Base-by-base conservation (phyloP, 345 rosid genomes). In the Nephelium lappaceum region DNA sequence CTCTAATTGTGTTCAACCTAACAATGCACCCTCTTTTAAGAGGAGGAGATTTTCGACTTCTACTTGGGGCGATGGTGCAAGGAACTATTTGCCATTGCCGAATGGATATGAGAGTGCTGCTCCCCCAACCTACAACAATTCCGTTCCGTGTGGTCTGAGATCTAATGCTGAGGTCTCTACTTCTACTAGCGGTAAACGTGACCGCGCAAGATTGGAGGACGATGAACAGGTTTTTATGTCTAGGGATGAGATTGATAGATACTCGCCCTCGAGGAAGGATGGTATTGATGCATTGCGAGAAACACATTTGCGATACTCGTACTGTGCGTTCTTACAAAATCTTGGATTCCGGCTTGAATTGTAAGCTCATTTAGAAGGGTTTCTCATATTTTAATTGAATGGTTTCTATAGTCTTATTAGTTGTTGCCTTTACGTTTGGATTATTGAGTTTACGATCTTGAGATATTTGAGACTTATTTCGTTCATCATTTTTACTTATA, bases 241-340 rank as follows among this genome's bases (percentile, higher is more conserved):
- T 5, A 87, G 88, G 86, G 91, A 89, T 82, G 93, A 89, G 80
- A 92, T 92, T 76, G 97, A 92, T 72, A 87, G 89, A 82, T 72
- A 58, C 82, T 92, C 97, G 4, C 97, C 97, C 11, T 92, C 97
- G 27, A 89, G 97, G 81, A 92, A 88, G 85, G 97, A 92, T 81
- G 97, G 97, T 14, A 92, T 92, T 47, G 94, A 91, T 85, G 91
- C 82, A 3, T 72, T 84, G 39, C 87, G 91, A 1, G 97, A 92
- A 84, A 81, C 91, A 21, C 91, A 92, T 81, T 84, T 92, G 83
- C 93, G 97, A 64, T 92, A 92, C 79, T 88, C 97, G 1, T 92
- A 92, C 72, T 92, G 97, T 81, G 87, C 85, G 0, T 92, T 92
- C 81, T 84, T 91, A 81, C 93, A 87, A 83, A 83, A 88, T 81